Base-by-base conservation (phyloP, 306 rosid species). In the Lithocarpus polystachyus region DNA sequence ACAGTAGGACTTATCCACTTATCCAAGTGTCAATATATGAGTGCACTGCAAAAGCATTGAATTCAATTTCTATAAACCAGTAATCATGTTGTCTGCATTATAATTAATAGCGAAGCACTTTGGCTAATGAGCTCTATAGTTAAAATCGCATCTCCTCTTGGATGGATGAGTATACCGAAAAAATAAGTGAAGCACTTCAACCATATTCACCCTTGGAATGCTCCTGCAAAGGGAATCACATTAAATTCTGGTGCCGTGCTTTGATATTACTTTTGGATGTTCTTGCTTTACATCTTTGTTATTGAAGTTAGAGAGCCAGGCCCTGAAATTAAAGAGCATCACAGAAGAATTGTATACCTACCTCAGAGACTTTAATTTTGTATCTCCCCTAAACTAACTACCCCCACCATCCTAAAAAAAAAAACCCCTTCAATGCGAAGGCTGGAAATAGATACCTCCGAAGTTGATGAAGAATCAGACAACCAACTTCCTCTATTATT, bases 401-500 rank as follows among this genome's bases (percentile, higher is more conserved):
- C 53, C 45, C 51, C 18, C 40, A 57, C 59, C 23, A n/a, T 65
- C 71, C 31, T 62, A 20, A 35, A 60, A 17, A 26, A 65, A 9
- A 10, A 45, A 45, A 45, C 0, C 19, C 69, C 54, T 28, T 67
- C 40, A 60, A 64, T 20, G 52, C 3, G 75, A n/a, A 78, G 72
- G 59, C 33, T 17, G 28, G 81, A 56, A 79, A 79, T 56, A 20
- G 55, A 61, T 81, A 94, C 98, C 98, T 91, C 98, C 19, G 93
- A 79, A 84, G 88, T 65, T 37, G 85, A 80, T 20, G 89, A 85
- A 79, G 96, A 79, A 75, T 90, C 94, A 57, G 90, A 82, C 37
- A 75, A 48, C 92, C 81, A 88, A 80, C 74, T 90, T 79, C 94
- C 91, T 67, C 86, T 88, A 43, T 86, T 85, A 4, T 86, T 79